phyloP scores from a whole-genome alignment of 805 yeast species.

The Zygotorulaspora florentina region DNA sequence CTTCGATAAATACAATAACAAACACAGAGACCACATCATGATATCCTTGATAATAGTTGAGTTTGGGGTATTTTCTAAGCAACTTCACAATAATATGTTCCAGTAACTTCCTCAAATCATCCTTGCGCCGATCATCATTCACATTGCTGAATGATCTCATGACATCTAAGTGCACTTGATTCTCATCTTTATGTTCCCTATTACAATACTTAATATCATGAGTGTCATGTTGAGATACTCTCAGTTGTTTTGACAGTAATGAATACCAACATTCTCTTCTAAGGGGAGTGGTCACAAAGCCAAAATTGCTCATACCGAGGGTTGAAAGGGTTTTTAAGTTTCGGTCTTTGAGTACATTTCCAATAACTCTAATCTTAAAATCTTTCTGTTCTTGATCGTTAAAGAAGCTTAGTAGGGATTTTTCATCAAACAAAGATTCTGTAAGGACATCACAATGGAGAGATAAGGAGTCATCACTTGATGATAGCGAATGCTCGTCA shows the following conservation, averaged over 20 bases:
- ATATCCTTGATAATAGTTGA: conserved; percentile 86
- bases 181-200: conserved; percentile 58
- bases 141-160: conserved; percentile 56
- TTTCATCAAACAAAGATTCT: conserved; percentile 15
- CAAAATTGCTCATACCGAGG: conserved; percentile 24
- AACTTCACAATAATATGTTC: conserved; percentile 46
- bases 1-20: conserved; percentile 45
- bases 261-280: conserved; percentile 24
- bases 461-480: conserved; percentile 8
- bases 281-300: conserved; percentile 22
- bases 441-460: conserved; percentile 11
- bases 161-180: conserved; percentile 76
- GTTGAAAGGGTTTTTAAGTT: conserved; percentile 14
- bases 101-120: conserved; percentile 22
- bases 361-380: conserved; percentile 14
- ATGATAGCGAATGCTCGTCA: conserved; percentile 4
- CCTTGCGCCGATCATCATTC: conserved; percentile 19
- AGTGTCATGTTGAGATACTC: background rate
- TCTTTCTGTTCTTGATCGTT: conserved; percentile 12
- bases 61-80: conserved; percentile 54
- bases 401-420: conserved; percentile 11
- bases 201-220: conserved; percentile 18
- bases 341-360: conserved; percentile 15
- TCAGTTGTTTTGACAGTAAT: conserved; percentile 30
- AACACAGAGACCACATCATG: conserved; percentile 80